Percentiles rank a stretch among this genome's conserved stretches.
phyloP scores from a whole-genome alignment of 805 yeast genomes.

The Schwanniomyces pseudopolymorphus region DNA sequence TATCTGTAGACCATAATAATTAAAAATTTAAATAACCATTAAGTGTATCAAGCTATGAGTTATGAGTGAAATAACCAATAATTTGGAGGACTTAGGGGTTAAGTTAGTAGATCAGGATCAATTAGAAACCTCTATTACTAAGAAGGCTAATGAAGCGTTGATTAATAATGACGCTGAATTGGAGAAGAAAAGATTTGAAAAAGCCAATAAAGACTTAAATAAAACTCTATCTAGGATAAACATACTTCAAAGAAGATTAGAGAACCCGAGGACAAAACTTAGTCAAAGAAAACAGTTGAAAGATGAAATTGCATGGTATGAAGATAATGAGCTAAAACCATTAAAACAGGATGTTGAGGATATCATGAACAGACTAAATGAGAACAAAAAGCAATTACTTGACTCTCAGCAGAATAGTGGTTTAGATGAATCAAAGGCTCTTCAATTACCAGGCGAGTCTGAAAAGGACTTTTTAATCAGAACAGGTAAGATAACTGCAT shows the following conservation, averaged over 20 bases:
- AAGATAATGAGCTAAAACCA: slow-evolving; percentile 50
- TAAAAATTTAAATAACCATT: background rate
- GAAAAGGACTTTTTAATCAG: slow-evolving; percentile 79
- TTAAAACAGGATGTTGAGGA: slow-evolving; percentile 64
- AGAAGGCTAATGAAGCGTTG: slow-evolving; percentile 63
- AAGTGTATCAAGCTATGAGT: background rate
- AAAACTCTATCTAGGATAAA: slow-evolving; percentile 45
- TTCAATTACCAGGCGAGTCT: slow-evolving; percentile 65
- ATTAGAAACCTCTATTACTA: slow-evolving; percentile 71
- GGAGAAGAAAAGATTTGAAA: slow-evolving; percentile 73
- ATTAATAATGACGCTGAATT: slow-evolving; percentile 63
- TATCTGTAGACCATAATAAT: background rate
- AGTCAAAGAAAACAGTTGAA: slow-evolving; percentile 57
- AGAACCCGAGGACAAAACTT: slow-evolving; percentile 57
- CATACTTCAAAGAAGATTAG: slow-evolving; percentile 47
- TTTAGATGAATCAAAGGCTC: slow-evolving; percentile 17
- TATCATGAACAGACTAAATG: slow-evolving; percentile 34
- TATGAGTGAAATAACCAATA: slow-evolving; percentile 7
- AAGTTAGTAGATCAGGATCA: slow-evolving; percentile 74
- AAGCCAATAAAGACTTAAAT: slow-evolving; percentile 51
- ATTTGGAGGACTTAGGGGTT: slow-evolving; percentile 30
- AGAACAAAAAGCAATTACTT: slow-evolving; percentile 38
- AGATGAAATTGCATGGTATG: slow-evolving; percentile 54
- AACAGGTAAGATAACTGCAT: slow-evolving; percentile 92
- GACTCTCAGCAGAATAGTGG: slow-evolving; percentile 16